phyloP scores from a whole-genome alignment of 202 grass and related monocot species.

The Cymbopogon flexuosus region DNA sequence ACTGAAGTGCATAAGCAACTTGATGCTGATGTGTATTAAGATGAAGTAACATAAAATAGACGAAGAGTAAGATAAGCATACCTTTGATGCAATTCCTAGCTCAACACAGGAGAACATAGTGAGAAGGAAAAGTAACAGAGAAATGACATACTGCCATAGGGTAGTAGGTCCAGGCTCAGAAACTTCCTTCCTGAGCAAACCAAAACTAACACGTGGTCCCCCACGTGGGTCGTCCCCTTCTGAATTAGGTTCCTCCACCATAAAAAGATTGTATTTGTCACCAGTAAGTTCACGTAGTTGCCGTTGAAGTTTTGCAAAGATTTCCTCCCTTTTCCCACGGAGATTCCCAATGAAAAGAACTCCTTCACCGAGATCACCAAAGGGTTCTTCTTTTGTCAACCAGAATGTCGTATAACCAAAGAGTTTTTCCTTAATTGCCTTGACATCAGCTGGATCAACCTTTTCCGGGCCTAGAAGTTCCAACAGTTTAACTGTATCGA shows the following conservation, averaged over 20 bases:
- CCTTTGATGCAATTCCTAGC: constrained; percentile 95
- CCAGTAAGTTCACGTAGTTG: constrained; percentile 73
- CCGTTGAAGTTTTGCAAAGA: constrained; percentile 75
- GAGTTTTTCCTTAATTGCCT: constrained; percentile 85
- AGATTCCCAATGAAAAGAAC: constrained; percentile 92
- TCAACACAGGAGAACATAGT: constrained; percentile 87
- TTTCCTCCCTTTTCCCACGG: constrained; percentile 75
- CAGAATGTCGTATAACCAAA: constrained; percentile 99
- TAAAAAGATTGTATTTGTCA: constrained; percentile 92
- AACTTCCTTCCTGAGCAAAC: constrained; percentile 88
- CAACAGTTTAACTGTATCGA: constrained; percentile 84
- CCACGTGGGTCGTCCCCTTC: constrained; percentile 88
- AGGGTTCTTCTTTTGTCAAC: constrained; percentile 94
- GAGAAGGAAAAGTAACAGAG: constrained; percentile 80
- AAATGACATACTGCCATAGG: constrained; percentile 98
- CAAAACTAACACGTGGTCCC: constrained; percentile 88
- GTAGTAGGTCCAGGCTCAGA: constrained; percentile 92
- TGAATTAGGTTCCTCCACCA: constrained; percentile 94
- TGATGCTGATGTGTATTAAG: constrained; percentile 9
- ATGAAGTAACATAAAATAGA: constrained; percentile 16
- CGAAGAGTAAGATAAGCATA: constrained; percentile 28
- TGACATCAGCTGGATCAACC: constrained; percentile 82
- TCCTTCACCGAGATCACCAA: constrained; percentile 94
- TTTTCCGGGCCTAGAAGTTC: constrained; percentile 94
- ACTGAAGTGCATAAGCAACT: constrained; percentile 23